These are phyloP conservation scores for Naegleria gruberi DNA, from an alignment of 208 protist genomes.

Conservation along the genomic window DNA sequence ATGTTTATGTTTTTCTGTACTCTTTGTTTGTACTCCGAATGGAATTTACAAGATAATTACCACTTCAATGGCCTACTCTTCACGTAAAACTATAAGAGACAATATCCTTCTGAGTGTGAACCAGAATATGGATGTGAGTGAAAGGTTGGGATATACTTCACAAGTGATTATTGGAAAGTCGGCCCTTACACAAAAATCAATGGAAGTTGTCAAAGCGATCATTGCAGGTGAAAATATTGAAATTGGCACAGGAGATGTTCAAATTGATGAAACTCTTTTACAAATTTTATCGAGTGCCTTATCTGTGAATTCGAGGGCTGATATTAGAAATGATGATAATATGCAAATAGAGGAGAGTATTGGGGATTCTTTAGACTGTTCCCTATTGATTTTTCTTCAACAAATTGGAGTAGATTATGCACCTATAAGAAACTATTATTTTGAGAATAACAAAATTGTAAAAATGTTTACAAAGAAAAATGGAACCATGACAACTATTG, in stretches of 20 bases:
- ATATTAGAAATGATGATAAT: not conserved
- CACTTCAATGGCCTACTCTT: not conserved
- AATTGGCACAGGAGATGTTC: not conserved
- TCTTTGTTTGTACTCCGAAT: not conserved
- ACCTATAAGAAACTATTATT: not conserved
- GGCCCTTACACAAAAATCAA: not conserved
- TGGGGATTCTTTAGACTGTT: not conserved
- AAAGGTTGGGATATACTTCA: not conserved
- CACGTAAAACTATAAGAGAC: not conserved
- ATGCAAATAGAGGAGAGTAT: not conserved
- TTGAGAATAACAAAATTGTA: not conserved
- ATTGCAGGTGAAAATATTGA: not conserved
- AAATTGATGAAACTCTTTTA: not conserved
- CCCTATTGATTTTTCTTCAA: not conserved
- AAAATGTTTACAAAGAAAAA: not conserved
- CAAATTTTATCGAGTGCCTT: not conserved
- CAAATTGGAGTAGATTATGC: not conserved
- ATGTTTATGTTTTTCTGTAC: not conserved
- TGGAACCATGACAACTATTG: not conserved
- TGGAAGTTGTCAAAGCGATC: not conserved
- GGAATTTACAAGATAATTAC: not conserved
- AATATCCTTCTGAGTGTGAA: not conserved
- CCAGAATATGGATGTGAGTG: not conserved
- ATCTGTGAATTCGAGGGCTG: not conserved
- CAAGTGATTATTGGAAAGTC: not conserved